phyloP scores from a whole-genome alignment of 805 yeast species.

The Lipomyces yamadae region DNA sequence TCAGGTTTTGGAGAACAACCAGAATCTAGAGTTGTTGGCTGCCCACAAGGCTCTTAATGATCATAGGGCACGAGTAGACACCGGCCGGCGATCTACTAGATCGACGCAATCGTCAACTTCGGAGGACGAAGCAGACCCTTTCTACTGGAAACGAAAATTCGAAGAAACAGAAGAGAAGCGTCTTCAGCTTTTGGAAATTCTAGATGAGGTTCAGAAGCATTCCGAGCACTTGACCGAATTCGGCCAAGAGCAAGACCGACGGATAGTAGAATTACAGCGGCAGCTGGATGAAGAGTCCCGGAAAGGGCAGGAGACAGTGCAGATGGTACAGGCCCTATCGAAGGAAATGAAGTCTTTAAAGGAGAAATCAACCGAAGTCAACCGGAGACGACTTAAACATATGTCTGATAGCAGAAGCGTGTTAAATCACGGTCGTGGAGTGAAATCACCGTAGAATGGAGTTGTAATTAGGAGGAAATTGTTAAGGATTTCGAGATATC shows the following conservation, averaged over 20 bases:
- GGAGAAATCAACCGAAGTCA: constrained; percentile 18
- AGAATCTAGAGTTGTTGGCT: constrained; percentile 15
- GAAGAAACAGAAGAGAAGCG: constrained; percentile 22
- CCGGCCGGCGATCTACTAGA: neutral
- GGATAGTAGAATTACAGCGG: constrained; percentile 12
- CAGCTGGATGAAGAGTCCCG: constrained; percentile 14
- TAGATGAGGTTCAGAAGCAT: constrained; percentile 23
- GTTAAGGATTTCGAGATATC: neutral
- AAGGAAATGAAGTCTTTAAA: constrained; percentile 23
- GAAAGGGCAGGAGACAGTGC: constrained; percentile 13
- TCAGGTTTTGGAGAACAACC: constrained; percentile 17
- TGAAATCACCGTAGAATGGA: neutral
- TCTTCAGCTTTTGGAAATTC: constrained; percentile 3
- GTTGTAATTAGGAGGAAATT: neutral
- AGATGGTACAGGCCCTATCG: constrained; percentile 11
- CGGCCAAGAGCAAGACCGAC: constrained; percentile 20
- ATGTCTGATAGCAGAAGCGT: constrained; percentile 3
- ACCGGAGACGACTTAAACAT: constrained; percentile 19
- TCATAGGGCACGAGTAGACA: neutral
- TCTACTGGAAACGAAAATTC: constrained; percentile 20
- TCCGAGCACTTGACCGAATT: constrained; percentile 20
- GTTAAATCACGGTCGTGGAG: neutral
- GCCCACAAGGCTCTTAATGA: constrained; percentile 9
- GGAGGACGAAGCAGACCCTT: constrained; percentile 5
- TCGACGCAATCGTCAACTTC: neutral